Percentiles rank a stretch among this genome's conserved stretches.
These are phyloP conservation scores for Fusarium abutilonis DNA, from an alignment of 2,329 filamentous ascomycete genomes.

Conservation along the genomic window DNA sequence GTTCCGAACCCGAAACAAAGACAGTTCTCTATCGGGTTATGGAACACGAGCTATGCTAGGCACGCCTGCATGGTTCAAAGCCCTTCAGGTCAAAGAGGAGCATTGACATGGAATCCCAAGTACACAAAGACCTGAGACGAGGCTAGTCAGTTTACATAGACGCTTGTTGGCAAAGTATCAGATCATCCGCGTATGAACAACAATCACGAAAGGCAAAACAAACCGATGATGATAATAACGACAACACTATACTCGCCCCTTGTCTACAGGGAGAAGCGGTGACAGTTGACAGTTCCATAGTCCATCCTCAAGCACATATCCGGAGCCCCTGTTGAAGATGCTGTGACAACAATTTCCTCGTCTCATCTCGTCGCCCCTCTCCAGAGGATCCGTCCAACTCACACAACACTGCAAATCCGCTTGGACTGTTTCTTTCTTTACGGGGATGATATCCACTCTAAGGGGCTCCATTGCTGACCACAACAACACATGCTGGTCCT, in stretches of 20 bases:
- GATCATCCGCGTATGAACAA: neutral
- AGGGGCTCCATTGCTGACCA: constrained; percentile 37
- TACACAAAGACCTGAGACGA: constrained; percentile 10
- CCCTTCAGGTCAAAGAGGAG: neutral
- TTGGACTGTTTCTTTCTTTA: constrained; percentile 24
- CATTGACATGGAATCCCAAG: neutral
- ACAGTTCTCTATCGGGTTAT: constrained; percentile 6
- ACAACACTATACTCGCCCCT: neutral
- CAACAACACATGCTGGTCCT: constrained; percentile 7
- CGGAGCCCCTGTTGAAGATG: constrained; percentile 7
- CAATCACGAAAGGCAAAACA: neutral
- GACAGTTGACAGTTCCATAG: neutral
- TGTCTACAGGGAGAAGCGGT: constrained; percentile 1
- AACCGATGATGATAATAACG: neutral
- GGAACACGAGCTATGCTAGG: constrained; percentile 11
- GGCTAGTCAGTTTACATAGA: neutral
- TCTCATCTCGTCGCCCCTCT: constrained; percentile 24
- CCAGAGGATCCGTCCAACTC: neutral
- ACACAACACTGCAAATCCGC: constrained; percentile 7
- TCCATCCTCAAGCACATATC: constrained; percentile 9
- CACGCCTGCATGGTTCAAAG: neutral
- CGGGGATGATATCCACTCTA: constrained; percentile 33
- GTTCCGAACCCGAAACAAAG: constrained; percentile 35
- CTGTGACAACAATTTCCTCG: constrained; percentile 15
- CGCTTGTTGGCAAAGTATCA: neutral